These are phyloP conservation scores for Pseudogymnoascus verrucosus DNA, from an alignment of 2,329 filamentous ascomycete genomes.

Conservation along the genomic window DNA sequence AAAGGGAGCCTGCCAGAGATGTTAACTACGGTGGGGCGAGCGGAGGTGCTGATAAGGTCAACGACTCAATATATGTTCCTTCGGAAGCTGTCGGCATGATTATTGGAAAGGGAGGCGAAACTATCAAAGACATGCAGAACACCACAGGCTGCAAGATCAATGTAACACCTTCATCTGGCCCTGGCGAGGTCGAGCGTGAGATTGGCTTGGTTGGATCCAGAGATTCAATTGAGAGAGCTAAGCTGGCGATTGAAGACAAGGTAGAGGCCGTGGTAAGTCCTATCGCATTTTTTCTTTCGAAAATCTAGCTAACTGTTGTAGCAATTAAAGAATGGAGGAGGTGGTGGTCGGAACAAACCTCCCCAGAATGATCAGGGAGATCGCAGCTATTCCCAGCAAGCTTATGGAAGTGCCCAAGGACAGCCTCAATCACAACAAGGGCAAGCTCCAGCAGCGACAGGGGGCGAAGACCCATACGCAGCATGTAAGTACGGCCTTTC, in stretches of 20 bases:
- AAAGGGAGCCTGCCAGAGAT: constrained; percentile 40
- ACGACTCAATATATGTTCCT: constrained; percentile 76
- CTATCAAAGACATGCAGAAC: constrained; percentile 89
- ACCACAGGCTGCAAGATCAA: constrained; percentile 90
- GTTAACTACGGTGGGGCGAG: constrained; percentile 32
- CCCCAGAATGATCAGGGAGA: constrained; percentile 48
- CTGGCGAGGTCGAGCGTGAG: constrained; percentile 71
- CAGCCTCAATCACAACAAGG: constrained; percentile 37
- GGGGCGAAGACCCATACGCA: constrained; percentile 62
- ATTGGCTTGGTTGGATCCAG: constrained; percentile 75
- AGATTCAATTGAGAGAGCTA: constrained; percentile 72
- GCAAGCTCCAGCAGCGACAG: constrained; percentile 36
- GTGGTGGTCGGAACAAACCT: constrained; percentile 36
- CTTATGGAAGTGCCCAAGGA: constrained; percentile 32
- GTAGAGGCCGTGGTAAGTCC: constrained; percentile 75
- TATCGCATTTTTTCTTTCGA: not conserved
- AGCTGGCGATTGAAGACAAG: constrained; percentile 82
- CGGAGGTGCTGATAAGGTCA: constrained; percentile 57
- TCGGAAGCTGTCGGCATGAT: constrained; percentile 95
- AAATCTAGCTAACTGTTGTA: constrained; percentile 24
- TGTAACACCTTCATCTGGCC: constrained; percentile 71
- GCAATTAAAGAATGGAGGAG: constrained; percentile 45
- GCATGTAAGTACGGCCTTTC: constrained; percentile 46
- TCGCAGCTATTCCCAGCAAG: constrained; percentile 43
- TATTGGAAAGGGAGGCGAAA: constrained; percentile 89